Evolutionary conservation across 495 filamentous ascomycete species (phyloP).

Genomic region (Penicillium soppii): DNA sequence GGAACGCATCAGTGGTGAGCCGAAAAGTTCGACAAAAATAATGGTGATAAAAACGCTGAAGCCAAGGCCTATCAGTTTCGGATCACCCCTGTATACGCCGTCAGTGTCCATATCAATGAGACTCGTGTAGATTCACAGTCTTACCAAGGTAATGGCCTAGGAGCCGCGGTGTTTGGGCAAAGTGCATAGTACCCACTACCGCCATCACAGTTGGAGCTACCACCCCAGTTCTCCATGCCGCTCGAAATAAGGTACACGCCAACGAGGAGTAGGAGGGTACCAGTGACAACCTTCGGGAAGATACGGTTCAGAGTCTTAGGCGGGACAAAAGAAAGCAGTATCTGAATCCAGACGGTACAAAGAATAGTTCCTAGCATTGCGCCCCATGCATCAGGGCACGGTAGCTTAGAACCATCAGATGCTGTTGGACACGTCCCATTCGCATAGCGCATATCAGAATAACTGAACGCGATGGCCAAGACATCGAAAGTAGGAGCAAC

Average conservation of each 20-base stretch:
- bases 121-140: neutral
- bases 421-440: constrained; percentile 69
- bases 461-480: constrained; percentile 74
- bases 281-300: constrained; percentile 82
- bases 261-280: constrained; percentile 69
- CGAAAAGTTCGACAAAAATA: constrained; percentile 73
- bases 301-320: constrained; percentile 63
- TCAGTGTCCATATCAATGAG: neutral
- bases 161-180: constrained; percentile 67
- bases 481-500: constrained; percentile 81
- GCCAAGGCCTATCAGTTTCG: constrained; percentile 76
- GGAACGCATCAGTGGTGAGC: constrained; percentile 67
- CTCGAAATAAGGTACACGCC: constrained; percentile 69
- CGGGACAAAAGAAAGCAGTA: constrained; percentile 41
- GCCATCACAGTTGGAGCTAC: constrained; percentile 60
- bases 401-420: constrained; percentile 60
- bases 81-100: constrained; percentile 56
- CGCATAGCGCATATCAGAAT: constrained; percentile 71
- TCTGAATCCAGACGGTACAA: constrained; percentile 48
- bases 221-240: constrained; percentile 78
- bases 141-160: constrained; percentile 66
- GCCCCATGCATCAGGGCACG: constrained; percentile 81
- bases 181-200: constrained; percentile 53
- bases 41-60: constrained; percentile 84
- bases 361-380: constrained; percentile 70